Conservation (phyloP, 129 eudicot genomes). For the Pittosporum tobira region DNA sequence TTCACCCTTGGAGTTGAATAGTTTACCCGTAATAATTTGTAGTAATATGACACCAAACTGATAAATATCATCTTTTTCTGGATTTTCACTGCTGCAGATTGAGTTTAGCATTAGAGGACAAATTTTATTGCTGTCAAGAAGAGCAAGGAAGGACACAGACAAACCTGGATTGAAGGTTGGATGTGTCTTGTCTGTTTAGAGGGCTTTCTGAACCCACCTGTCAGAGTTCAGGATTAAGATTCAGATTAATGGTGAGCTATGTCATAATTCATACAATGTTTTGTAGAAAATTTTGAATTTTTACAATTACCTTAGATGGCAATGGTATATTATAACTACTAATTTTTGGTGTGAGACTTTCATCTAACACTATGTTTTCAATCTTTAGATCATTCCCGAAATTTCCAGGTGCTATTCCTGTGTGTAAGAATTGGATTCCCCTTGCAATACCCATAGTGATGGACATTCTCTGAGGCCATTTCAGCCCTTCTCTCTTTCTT, state of each 20-base stretch:
- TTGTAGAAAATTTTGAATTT: neutral
- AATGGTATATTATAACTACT: constrained; percentile 67
- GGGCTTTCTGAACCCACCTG: constrained; percentile 72
- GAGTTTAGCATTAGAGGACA: neutral
- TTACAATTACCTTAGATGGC: constrained; percentile 53
- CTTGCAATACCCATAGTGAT: constrained; percentile 78
- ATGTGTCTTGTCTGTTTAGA: constrained; percentile 36
- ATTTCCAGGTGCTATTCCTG: constrained; percentile 50
- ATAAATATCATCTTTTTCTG: constrained; percentile 75
- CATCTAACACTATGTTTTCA: constrained; percentile 65
- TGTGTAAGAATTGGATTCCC: constrained; percentile 83
- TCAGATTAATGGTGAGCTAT: neutral
- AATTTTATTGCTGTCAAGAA: neutral
- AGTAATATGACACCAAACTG: constrained; percentile 68
- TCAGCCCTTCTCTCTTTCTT: constrained; percentile 62
- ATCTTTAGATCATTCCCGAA: constrained; percentile 71
- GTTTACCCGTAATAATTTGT: constrained; percentile 71
- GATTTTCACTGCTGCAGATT: constrained; percentile 29
- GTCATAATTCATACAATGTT: neutral
- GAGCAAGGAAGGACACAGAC: neutral
- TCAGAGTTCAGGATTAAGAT: too few species aligned
- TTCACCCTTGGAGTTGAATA: constrained; percentile 49
- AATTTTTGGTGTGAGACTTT: constrained; percentile 69
- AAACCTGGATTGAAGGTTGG: constrained; percentile 32
- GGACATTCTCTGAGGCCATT: constrained; percentile 96